Base-by-base conservation (phyloP, 192 early-diverging fungal genomes). In the Coemansia sp. region DNA sequence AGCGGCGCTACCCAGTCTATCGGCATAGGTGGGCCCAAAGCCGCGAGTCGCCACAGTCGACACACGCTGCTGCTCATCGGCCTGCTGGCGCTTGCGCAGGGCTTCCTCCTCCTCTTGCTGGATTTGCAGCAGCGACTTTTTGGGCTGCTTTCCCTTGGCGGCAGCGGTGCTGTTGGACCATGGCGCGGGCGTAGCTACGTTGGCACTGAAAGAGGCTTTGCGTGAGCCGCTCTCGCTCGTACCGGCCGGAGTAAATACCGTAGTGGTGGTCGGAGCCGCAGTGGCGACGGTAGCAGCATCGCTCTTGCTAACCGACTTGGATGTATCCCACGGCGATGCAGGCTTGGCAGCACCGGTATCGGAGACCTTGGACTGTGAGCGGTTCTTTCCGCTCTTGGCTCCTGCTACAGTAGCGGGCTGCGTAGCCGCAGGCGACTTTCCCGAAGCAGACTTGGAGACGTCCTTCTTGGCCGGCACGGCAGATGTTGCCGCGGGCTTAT, bases 71-170 rank as follows among this genome's bases (percentile, higher is more conserved):
- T 73, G 60, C 24, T 64, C 64, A 27, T 74, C 67, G 21, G 65
- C 67, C 35, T 60, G 62, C 46, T 74, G 79, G 44, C 71, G 77
- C 41, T 64, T 71, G 51, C 67, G 67, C 41, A 56, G 62, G 1
- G 71, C 69, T 36, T 68, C 75, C 59, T 84, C 77, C 51, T 84
- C 78, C 36, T 84, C 83, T 50, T 77, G 75, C 68, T 84, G 83
- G 21, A 84, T 84, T 63, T 84, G 77, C 69, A 81, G 44, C 16
- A 84, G 63, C 36, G 79, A 74, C 56, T 82, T 82, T 42, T 77
- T 77, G n/a, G 79, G 79, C 70, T 72, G 63, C 33, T 74, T 81
- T 17, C 40, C 41, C 54, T 65, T 73, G 36, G 66, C 11, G 44
- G 57, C 34, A 2, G 68, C 33, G 8, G 35, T 53, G 19, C 56